Evolutionary conservation across 768 basidiomycete species (phyloP).

Genomic region (Mycena maculata): DNA sequence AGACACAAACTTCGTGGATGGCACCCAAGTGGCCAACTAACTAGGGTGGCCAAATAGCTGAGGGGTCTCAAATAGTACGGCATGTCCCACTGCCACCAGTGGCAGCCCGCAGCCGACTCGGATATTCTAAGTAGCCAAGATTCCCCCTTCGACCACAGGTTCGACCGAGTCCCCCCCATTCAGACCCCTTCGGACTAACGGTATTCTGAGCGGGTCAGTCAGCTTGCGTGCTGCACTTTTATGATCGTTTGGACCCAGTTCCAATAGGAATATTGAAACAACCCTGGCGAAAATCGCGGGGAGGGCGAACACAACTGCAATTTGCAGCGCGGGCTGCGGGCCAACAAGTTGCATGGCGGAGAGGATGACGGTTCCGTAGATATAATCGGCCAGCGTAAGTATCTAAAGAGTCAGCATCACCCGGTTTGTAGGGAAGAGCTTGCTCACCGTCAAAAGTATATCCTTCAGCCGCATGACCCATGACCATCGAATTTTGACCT

Average conservation of each 20-base stretch:
- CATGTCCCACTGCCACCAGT: no score
- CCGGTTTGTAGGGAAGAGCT: background rate
- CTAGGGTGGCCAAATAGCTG: no score
- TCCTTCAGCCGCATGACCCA: constrained; percentile 11
- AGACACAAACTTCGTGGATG: no score
- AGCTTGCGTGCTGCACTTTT: no score
- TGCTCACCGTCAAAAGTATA: background rate
- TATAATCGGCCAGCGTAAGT: constrained; percentile 11
- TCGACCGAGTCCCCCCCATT: no score
- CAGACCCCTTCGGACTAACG: no score
- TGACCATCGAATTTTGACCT: constrained; percentile 2
- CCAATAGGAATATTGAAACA: background rate
- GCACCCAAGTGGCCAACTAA: no score
- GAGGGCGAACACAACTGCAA: background rate
- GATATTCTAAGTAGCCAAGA: no score
- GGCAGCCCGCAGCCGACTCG: no score
- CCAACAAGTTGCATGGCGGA: constrained; percentile 15
- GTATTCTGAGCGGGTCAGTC: no score
- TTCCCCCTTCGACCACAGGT: no score
- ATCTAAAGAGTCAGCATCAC: constrained; percentile 4
- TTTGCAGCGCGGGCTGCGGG: constrained; percentile 1
- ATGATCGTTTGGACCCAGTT: background rate
- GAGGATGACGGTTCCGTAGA: constrained; percentile 18
- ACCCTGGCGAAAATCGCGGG: background rate
- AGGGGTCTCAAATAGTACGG: no score